These are phyloP conservation scores for Chlorella sp. DNA, from an alignment of 139 green algal genomes.

Conservation along the genomic window DNA sequence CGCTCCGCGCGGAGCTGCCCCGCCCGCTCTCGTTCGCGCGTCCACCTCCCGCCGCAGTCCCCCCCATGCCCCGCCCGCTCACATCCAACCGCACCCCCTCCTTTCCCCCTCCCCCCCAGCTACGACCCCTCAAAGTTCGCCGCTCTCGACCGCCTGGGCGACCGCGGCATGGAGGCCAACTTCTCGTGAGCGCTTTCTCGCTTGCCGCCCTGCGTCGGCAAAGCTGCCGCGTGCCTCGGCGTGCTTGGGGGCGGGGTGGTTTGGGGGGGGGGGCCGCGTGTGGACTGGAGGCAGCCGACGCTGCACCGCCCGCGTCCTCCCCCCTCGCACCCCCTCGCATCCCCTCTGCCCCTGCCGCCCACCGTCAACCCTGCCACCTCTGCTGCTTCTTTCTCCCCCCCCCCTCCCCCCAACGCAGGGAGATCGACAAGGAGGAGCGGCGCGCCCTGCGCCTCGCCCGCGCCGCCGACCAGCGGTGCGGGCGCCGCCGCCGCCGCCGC, in stretches of 20 bases:
- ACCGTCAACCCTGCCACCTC: not conserved
- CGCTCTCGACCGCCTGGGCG: constrained; percentile 19
- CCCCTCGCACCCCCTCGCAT: not conserved
- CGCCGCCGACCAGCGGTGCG: constrained; percentile 20
- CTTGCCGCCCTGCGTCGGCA: not conserved
- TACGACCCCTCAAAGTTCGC: constrained; percentile 33
- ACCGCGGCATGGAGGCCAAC: constrained; percentile 31
- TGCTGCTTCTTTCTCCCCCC: not conserved
- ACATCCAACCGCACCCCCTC: no score
- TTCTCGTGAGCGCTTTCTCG: not conserved
- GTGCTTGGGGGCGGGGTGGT: not conserved
- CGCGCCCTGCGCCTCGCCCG: constrained; percentile 17
- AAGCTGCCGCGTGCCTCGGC: not conserved
- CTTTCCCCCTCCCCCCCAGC: not conserved
- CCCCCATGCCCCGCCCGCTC: no score
- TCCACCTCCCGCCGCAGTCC: no score
- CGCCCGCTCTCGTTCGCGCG: not conserved
- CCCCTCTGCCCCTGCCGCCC: not conserved
- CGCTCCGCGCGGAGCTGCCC: not conserved
- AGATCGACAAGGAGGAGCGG: constrained; percentile 20
- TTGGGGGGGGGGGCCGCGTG: no score
- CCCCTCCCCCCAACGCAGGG: not conserved
- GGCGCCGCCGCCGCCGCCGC: no score
- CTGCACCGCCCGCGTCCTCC: not conserved
- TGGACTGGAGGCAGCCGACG: no score